Conservation (phyloP, 352 stramenopile species). For the Globisporangium cystogenes region DNA sequence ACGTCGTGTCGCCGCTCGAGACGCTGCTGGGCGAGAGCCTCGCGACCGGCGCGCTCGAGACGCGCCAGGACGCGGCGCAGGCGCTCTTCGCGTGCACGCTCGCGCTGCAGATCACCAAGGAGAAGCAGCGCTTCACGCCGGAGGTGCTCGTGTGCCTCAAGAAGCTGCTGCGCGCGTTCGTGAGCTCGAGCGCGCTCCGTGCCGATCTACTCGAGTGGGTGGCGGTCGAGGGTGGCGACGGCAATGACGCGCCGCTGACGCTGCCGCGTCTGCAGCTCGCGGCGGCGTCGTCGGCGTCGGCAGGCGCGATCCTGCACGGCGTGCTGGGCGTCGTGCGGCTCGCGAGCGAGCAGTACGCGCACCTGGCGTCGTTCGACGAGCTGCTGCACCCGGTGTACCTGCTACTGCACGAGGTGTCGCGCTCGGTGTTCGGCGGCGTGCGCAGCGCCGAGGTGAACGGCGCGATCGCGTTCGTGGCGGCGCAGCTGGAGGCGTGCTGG, state of each 20-base stretch:
- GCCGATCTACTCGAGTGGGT: slow-evolving; percentile 43
- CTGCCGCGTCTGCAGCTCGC: slow-evolving; percentile 40
- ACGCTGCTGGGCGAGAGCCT: slow-evolving; percentile 90
- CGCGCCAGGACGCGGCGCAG: slow-evolving; percentile 70
- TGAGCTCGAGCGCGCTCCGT: slow-evolving; percentile 33
- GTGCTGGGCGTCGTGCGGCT: slow-evolving; percentile 41
- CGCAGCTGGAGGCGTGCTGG: slow-evolving; percentile 41
- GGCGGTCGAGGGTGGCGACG: slow-evolving; percentile 2
- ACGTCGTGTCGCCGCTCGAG: slow-evolving; percentile 90
- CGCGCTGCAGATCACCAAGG: slow-evolving; percentile 61
- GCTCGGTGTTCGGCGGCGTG: slow-evolving; percentile 19
- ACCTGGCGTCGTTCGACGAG: slow-evolving; percentile 67
- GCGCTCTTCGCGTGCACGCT: slow-evolving; percentile 77
- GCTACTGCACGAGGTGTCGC: slow-evolving; percentile 58
- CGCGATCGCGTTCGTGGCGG: slow-evolving; percentile 43
- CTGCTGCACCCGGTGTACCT: slow-evolving; percentile 68
- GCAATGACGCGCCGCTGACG: slow-evolving; percentile 6
- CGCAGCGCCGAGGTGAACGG: slow-evolving; percentile 31
- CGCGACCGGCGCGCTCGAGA: slow-evolving; percentile 62
- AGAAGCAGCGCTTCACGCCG: slow-evolving; percentile 90
- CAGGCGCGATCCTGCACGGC: slow-evolving; percentile 36
- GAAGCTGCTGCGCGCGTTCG: slow-evolving; percentile 46
- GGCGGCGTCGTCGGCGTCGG: slow-evolving; percentile 34
- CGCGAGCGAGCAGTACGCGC: slow-evolving; percentile 47
- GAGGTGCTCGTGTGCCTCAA: slow-evolving; percentile 68